Percentiles rank a stretch among this genome's conserved stretches.
phyloP scores from a whole-genome alignment of 2,329 filamentous ascomycete species.

The Penicillium sp. region DNA sequence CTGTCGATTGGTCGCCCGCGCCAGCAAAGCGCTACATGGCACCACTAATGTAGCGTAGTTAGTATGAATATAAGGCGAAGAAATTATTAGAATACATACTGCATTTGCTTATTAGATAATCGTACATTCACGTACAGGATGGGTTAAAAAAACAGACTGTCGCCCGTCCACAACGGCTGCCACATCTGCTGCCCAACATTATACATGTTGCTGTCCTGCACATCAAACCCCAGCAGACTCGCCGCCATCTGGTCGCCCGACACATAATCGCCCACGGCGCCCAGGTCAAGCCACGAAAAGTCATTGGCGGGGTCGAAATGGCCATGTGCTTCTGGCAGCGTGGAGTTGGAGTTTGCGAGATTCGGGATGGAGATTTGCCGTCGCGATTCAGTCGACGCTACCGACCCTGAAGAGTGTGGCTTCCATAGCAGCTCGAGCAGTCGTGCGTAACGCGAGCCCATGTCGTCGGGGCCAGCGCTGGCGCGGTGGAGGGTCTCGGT shows the following conservation, averaged over 20 bases:
- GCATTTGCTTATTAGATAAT: too few relatives aligned
- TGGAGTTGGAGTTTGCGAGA: constrained; percentile 16
- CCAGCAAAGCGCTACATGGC: too few relatives aligned
- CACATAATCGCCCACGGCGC: constrained; percentile 57
- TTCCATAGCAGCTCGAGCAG: constrained; percentile 60
- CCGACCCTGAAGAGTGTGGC: constrained; percentile 27
- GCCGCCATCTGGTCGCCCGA: constrained; percentile 41
- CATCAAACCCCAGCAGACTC: constrained; percentile 32
- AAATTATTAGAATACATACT: too few relatives aligned
- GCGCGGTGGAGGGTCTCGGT: constrained; percentile 58
- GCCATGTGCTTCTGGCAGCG: not conserved
- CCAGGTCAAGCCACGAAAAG: constrained; percentile 60
- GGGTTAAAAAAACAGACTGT: constrained; percentile 35
- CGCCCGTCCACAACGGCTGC: constrained; percentile 40
- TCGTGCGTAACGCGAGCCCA: constrained; percentile 59
- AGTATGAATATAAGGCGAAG: too few relatives aligned
- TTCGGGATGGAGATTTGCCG: constrained; percentile 27
- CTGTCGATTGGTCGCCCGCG: too few relatives aligned
- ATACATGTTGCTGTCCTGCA: constrained; percentile 31
- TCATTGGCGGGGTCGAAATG: constrained; percentile 49
- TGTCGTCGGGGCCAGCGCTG: constrained; percentile 55
- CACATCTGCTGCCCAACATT: constrained; percentile 28
- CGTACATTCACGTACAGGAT: too few relatives aligned
- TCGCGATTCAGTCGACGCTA: constrained; percentile 24
- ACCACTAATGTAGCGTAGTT: too few relatives aligned